phyloP scores from a whole-genome alignment of 768 basidiomycete species.

The Podaxis sp. region DNA sequence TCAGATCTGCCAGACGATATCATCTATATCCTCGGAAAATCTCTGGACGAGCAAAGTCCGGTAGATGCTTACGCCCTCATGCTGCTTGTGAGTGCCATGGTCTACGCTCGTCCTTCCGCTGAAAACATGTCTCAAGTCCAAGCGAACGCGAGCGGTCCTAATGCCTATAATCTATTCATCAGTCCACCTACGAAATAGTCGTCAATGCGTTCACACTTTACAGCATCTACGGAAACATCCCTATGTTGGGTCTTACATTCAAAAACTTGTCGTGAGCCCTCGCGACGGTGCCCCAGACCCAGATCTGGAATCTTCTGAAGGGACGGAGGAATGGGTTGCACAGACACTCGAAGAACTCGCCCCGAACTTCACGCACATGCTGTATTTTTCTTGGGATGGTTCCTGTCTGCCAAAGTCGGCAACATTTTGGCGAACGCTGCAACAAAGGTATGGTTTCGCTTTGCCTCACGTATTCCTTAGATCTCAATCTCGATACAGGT shows the following conservation, averaged over 20 bases:
- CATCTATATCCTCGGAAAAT: constrained; percentile 2
- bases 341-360: neutral
- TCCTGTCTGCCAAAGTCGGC: neutral
- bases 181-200: neutral
- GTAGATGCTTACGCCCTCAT: neutral
- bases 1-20: constrained; percentile 1
- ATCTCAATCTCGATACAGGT: neutral
- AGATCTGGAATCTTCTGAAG: neutral
- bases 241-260: neutral
- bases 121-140: neutral
- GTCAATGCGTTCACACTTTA: constrained; percentile 1
- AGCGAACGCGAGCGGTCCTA: neutral
- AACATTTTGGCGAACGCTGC: constrained; percentile 4
- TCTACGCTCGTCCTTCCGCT: neutral
- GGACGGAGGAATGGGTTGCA: neutral
- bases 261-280: neutral
- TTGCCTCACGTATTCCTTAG: neutral
- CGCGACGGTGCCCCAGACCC: neutral
- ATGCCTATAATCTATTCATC: constrained; percentile 5
- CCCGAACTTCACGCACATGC: neutral
- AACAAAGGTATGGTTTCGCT: neutral
- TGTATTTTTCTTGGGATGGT: constrained; percentile 3
- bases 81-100: neutral
- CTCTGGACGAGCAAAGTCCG: neutral
- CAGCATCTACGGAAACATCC: neutral